phyloP scores from a whole-genome alignment of 345 rosid genomes.

The Excoecaria agallocha region DNA sequence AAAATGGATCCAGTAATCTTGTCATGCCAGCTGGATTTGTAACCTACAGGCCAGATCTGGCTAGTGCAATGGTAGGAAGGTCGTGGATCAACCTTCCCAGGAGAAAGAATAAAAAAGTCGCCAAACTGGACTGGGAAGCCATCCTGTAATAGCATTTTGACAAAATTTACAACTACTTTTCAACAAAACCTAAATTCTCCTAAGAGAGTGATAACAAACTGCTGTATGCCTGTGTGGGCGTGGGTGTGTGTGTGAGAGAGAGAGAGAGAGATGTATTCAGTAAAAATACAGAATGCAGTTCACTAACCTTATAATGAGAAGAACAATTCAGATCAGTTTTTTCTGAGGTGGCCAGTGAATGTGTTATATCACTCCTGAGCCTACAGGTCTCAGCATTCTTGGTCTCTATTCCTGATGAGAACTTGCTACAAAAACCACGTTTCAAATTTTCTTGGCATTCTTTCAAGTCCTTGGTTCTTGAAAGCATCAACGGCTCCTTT shows the following conservation, averaged over 20 bases:
- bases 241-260: not conserved
- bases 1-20: constrained; percentile 40
- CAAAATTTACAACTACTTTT: not conserved
- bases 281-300: not conserved
- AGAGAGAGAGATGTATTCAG: not conserved
- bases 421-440: constrained; percentile 19
- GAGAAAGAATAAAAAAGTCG: constrained; percentile 33
- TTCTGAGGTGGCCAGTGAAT: constrained; percentile 4
- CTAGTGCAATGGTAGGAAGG: constrained; percentile 28
- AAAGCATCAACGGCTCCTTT: constrained; percentile 26
- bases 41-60: constrained; percentile 44
- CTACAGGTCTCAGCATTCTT: constrained; percentile 12
- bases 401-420: constrained; percentile 9
- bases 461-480: constrained; percentile 23
- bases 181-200: not conserved
- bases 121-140: constrained; percentile 40
- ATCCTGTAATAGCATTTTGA: constrained; percentile 26
- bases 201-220: not conserved
- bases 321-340: constrained; percentile 12
- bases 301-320: constrained; percentile 23
- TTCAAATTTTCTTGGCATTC: constrained; percentile 26
- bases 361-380: constrained; percentile 16
- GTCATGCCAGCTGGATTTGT: constrained; percentile 42
- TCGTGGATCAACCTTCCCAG: constrained; percentile 37
- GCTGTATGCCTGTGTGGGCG: not conserved